Evolutionary conservation across 1,139 yeast genomes (phyloP), one percentile per base, ranked within the genome.

Genomic region (Wickerhamomyces sp.): DNA sequence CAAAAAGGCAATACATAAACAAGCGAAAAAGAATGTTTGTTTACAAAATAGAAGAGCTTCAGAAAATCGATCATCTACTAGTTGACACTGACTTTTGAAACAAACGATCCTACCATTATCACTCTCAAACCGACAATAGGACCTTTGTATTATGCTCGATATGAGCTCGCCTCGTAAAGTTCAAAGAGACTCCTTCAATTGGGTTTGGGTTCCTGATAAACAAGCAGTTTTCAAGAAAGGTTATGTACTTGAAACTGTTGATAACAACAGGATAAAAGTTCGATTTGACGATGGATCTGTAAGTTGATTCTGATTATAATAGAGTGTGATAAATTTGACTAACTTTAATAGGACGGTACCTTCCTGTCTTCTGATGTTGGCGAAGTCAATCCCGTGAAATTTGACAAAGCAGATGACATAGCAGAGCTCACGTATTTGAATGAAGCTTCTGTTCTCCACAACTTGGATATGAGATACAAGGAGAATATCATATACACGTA

Each of bases 371-470:
- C 64, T 18, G 58, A 61, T 21, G 64, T 81, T 16, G 83, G 84
- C 44, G 77, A 78, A 45, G 81, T 84, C 38, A 91, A 91, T 55
- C 98, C 99, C 2, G 70, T 81, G n/a, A 85, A 86, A 50, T 91
- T 91, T 58, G 94, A 91, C 59, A 82, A 79, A 51, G 89, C 94
- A 41, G 79, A 84, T 48, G 96, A 91, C 55, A 87, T 91, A 93
- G 97, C 98, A 0, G 95, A 89, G 49, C 68, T 91, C 49, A 93
- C 99, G 2, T 89, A 82, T 57, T 68, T 91, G 46, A 93, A 91
- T 57, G 99, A 91, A 57, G 95, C 98, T 0, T 84, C 95, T 0
- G 97, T 91, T 21, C 75, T 91, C 11, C 73, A 87, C 60, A 93
- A 91, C 56, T 59, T 91, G 43, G 75, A 78, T 48, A 65, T 81